These are phyloP conservation scores for Anastatica hierochuntica DNA, from an alignment of 345 rosid species.

Conservation along the genomic window DNA sequence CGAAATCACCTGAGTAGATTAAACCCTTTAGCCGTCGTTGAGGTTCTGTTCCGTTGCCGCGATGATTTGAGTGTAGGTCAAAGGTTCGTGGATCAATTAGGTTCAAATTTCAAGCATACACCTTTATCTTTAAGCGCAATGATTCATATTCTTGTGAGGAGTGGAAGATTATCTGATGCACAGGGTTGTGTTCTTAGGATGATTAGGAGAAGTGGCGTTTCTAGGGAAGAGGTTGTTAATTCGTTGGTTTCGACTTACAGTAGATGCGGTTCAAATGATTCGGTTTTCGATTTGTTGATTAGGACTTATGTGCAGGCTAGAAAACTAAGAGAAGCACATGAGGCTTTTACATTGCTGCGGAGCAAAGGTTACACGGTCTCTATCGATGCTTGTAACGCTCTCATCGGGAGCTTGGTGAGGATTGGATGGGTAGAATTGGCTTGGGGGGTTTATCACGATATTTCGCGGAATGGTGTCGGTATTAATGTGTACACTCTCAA, in stretches of 20 bases:
- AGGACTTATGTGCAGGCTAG: slow-evolving; percentile 73
- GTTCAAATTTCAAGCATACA: slow-evolving; percentile 44
- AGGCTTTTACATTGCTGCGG: slow-evolving; percentile 31
- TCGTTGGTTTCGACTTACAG: slow-evolving; percentile 34
- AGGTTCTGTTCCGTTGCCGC: slow-evolving; percentile 45
- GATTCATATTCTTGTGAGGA: slow-evolving; percentile 43
- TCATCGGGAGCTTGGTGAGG: slow-evolving; percentile 62
- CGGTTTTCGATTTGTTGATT: slow-evolving; percentile 60
- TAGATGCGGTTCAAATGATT: slow-evolving; percentile 27
- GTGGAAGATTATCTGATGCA: slow-evolving; percentile 61
- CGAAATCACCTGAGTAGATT: slow-evolving; percentile 30
- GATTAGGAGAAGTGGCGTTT: slow-evolving; percentile 69
- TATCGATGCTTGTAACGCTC: slow-evolving; percentile 57
- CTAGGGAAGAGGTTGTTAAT: slow-evolving; percentile 43
- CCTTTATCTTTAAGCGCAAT: slow-evolving; percentile 52
- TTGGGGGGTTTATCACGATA: slow-evolving; percentile 40
- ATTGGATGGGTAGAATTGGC: slow-evolving; percentile 59
- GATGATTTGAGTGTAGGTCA: slow-evolving; percentile 38
- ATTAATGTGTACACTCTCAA: slow-evolving; percentile 51
- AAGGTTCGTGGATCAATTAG: slow-evolving; percentile 35
- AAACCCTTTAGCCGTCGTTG: slow-evolving; percentile 39
- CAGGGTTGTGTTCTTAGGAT: slow-evolving; percentile 65
- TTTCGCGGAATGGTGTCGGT: slow-evolving; percentile 21
- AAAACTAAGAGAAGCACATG: slow-evolving; percentile 59
- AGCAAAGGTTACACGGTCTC: slow-evolving; percentile 37